Evolutionary conservation across 768 basidiomycete species (phyloP).

Genomic region (Dioszegia hungarica): DNA sequence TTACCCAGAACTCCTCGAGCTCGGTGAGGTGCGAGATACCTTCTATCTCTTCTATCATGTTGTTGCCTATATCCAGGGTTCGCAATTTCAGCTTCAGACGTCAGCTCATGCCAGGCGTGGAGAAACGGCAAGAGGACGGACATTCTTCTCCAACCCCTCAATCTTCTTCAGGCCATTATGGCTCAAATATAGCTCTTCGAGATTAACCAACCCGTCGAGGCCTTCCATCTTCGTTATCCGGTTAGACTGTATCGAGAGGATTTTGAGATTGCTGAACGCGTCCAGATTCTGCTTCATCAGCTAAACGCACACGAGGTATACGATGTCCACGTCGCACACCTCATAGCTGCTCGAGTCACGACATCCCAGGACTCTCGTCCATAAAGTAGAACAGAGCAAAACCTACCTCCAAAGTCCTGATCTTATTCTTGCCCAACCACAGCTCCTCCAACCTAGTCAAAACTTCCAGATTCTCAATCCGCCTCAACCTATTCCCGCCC

Average conservation of each 20-base stretch:
- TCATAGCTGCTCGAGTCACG: no score
- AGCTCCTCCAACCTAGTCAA: constrained; percentile 81
- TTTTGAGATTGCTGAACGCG: constrained; percentile 66
- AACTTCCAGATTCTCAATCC: constrained; percentile 79
- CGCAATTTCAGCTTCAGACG: constrained; percentile 59
- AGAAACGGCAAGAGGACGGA: constrained; percentile 48
- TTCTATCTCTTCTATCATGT: constrained; percentile 73
- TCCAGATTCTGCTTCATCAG: constrained; percentile 59
- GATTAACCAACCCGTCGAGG: constrained; percentile 63
- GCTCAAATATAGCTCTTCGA: constrained; percentile 88
- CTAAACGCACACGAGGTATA: no score
- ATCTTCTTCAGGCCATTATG: constrained; percentile 83
- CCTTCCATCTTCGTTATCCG: constrained; percentile 82
- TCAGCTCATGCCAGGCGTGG: background rate
- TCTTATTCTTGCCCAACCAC: constrained; percentile 98
- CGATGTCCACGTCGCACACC: no score
- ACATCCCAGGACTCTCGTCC: no score
- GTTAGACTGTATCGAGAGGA: constrained; percentile 82
- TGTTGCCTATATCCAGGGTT: constrained; percentile 82
- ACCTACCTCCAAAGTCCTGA: constrained; percentile 72
- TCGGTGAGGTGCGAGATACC: constrained; percentile 69
- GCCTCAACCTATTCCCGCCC: constrained; percentile 87
- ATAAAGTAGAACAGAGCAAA: no score
- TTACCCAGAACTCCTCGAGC: constrained; percentile 93
- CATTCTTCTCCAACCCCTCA: constrained; percentile 81